A percentile compares a stretch with the other conserved stretches of the same genome.
Conservation (phyloP, 345 rosid genomes). For the Brassica juncea region DNA sequence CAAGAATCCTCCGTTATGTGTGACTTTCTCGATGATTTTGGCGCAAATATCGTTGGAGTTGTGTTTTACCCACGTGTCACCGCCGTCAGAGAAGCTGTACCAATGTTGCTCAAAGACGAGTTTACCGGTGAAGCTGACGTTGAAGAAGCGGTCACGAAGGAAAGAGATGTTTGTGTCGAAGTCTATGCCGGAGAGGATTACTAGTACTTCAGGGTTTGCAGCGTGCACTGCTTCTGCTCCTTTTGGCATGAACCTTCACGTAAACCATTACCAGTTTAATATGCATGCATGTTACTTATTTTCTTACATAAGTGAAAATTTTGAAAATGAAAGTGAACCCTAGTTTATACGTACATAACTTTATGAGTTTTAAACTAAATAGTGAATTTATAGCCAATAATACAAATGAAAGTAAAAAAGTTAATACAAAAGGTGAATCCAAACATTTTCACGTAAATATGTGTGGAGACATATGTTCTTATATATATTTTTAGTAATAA, state of each 20-base stretch:
- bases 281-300: background rate
- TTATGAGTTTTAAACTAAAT: background rate
- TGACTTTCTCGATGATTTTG: conserved; percentile 48
- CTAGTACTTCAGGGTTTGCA: conserved; percentile 74
- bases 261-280: background rate
- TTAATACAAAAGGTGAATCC: background rate
- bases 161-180: conserved; percentile 72
- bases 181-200: conserved; percentile 72
- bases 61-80: conserved; percentile 57
- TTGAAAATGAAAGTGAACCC: too few relatives aligned
- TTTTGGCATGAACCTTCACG: conserved; percentile 71
- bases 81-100: conserved; percentile 70
- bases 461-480: background rate
- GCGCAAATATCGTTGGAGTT: conserved; percentile 80
- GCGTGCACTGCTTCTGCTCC: conserved; percentile 47
- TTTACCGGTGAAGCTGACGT: conserved; percentile 58
- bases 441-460: background rate
- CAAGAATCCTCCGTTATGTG: conserved; percentile 59
- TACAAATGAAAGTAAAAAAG: background rate
- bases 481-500: too few relatives aligned
- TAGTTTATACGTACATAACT: background rate
- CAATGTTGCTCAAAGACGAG: conserved; percentile 74
- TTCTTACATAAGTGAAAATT: too few relatives aligned
- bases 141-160: conserved; percentile 44
- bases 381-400: background rate